Conservation (phyloP, 73 alveolate species). For the Effrenium voratum region DNA sequence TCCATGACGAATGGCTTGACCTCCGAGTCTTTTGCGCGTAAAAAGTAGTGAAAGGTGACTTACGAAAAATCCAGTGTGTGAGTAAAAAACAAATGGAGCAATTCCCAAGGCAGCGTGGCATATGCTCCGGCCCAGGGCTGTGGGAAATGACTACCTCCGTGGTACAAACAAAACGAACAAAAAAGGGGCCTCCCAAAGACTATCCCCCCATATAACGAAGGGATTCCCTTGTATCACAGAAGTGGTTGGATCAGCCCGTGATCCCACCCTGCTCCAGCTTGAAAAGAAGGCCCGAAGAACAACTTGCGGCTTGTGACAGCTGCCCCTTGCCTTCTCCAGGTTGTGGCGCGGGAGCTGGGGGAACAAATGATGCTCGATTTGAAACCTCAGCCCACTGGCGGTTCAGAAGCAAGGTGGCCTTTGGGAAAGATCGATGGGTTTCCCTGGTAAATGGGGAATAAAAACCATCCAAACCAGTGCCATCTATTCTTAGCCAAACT, state of each 20-base stretch:
- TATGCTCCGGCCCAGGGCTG: not conserved
- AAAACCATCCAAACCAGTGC: no score
- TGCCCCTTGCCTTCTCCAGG: not conserved
- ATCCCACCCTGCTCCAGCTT: no score
- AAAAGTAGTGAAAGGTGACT: not conserved
- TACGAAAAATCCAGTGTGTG: not conserved
- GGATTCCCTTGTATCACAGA: not conserved
- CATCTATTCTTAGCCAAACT: no score
- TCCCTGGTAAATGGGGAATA: no score
- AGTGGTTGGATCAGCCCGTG: no score
- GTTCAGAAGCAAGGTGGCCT: no score
- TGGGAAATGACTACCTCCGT: not conserved
- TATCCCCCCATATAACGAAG: not conserved
- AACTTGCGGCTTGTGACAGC: not conserved
- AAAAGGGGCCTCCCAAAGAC: not conserved
- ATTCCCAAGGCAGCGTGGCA: not conserved
- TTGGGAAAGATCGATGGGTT: no score
- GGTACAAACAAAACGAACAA: not conserved
- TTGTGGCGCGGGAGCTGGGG: conserved; percentile 83
- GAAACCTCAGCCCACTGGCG: conserved; percentile 67
- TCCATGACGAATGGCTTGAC: conserved; percentile 67
- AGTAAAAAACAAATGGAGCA: not conserved
- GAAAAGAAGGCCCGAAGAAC: not conserved
- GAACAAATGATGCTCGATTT: conserved; percentile 72
- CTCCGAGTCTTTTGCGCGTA: not conserved